A percentile compares a stretch with the other conserved stretches of the same genome.
Conservation (phyloP, 345 rosid genomes). For the Psidium friedrichsthalianum region DNA sequence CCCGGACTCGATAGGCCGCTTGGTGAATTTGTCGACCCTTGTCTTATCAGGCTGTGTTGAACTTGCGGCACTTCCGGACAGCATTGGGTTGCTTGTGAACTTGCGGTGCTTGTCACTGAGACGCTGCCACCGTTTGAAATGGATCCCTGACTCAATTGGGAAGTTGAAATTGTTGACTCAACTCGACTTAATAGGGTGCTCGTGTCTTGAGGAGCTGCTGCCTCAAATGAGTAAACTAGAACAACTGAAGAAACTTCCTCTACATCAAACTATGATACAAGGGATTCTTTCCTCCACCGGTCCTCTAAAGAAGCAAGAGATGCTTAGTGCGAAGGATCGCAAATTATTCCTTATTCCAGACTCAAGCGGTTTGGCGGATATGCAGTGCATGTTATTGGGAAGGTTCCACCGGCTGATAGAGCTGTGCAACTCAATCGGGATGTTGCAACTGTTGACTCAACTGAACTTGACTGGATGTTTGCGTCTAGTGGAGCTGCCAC, state of each 20-base stretch:
- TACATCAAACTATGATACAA: too few species aligned
- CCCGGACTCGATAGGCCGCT: neutral
- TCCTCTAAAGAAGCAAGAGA: too few species aligned
- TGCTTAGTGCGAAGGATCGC: too few species aligned
- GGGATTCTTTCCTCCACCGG: too few species aligned
- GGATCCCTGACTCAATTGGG: neutral
- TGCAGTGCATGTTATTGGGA: too few species aligned
- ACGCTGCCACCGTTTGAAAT: neutral
- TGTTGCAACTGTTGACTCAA: neutral
- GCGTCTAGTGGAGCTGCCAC: neutral
- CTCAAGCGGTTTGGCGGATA: too few species aligned
- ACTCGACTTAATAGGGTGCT: neutral
- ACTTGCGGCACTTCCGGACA: neutral
- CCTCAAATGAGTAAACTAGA: too few species aligned
- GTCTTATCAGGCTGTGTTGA: neutral
- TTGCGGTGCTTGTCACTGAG: neutral
- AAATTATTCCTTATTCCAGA: too few species aligned
- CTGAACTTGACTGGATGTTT: neutral
- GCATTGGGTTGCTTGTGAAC: neutral
- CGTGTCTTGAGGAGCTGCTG: too few species aligned
- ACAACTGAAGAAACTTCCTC: too few species aligned
- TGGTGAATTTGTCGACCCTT: neutral
- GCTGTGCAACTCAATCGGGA: neutral
- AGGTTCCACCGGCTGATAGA: too few species aligned
- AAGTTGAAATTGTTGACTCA: neutral